Evolutionary conservation across 768 basidiomycete genomes (phyloP), one percentile per base, ranked within the genome.

Genomic region (Leucocoprinus birnbaumii): DNA sequence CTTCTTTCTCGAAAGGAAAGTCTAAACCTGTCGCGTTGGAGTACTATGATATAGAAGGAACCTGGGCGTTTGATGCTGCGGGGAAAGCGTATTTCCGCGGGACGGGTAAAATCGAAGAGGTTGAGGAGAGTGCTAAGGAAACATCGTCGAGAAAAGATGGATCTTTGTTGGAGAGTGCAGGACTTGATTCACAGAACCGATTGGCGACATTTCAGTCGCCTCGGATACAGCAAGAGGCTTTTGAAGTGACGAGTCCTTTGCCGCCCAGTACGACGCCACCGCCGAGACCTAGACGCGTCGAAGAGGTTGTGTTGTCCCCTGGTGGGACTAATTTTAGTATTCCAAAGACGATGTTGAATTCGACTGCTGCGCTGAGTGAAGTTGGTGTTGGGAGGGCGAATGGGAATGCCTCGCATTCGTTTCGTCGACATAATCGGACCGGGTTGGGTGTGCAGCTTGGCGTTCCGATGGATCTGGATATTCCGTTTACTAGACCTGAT

Each of bases 21-120:
- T 7, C 37, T 3, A 31, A 48, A 25, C 47, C 54, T 21, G 27
- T 42, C 3, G 24, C 40, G 31, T n/a, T 55, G 41, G 54, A 48
- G 7, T 26, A 55, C 18, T 55, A 48, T 35, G 47, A 55, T 27
- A 51, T 63, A 25, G 67, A 65, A 46, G 62, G 62, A n/a, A 66
- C 62, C 21, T 71, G 67, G 69, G 61, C 51, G 24, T 57, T 49
- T 24, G 66, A 66, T 49, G 60, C 57, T 18, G 56, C 59, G 22
- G 69, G 65, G 11, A 53, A 55, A 19, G 59, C 61, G 41, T 47
- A 50, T 26, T 67, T 63, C 54, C 48, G 64, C 16, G 67, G 57
- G 49, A 62, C 62, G 26, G 66, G 64, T 8, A 66, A 59, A 55
- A 66, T 71, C 25, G 70, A 69, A 52, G 70, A 71, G 19, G 55